A percentile compares a stretch with the other conserved stretches of the same genome.
Conservation (phyloP, 495 filamentous ascomycete genomes). For the Penicillium lagena region DNA sequence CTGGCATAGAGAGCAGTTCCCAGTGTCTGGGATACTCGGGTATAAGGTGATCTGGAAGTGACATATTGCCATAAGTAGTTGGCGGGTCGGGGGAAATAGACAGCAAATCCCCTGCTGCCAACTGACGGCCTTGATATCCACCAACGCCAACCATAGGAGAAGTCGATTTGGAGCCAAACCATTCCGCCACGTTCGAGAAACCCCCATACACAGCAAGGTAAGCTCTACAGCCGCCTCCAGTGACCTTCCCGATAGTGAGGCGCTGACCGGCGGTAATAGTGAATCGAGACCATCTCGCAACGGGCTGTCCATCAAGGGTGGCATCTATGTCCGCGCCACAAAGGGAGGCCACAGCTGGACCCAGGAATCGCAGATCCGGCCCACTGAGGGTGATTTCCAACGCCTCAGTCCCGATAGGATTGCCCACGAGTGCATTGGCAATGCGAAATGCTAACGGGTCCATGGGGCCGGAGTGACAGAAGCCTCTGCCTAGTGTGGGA, state of each 20-base stretch:
- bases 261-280: slow-evolving; percentile 43
- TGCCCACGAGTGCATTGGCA: slow-evolving; percentile 54
- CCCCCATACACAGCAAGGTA: slow-evolving; percentile 57
- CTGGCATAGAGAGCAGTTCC: slow-evolving; percentile 48
- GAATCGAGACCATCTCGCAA: slow-evolving; percentile 49
- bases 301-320: slow-evolving; percentile 35
- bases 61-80: slow-evolving; percentile 13
- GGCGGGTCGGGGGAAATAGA: slow-evolving; percentile 22
- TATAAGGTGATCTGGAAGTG: slow-evolving; percentile 31
- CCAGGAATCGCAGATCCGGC: slow-evolving; percentile 50
- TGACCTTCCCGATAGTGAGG: slow-evolving; percentile 48
- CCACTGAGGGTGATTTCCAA: slow-evolving; percentile 56
- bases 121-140: slow-evolving; percentile 51
- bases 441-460: slow-evolving; percentile 48
- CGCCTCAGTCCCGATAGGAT: slow-evolving; percentile 41
- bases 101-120: slow-evolving; percentile 48
- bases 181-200: slow-evolving; percentile 46
- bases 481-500: slow-evolving; percentile 44
- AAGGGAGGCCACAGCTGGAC: slow-evolving; percentile 41
- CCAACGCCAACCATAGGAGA: slow-evolving; percentile 49
- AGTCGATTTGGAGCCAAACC: slow-evolving; percentile 54
- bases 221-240: slow-evolving; percentile 43
- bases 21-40: slow-evolving; percentile 38
- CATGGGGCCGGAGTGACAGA: slow-evolving; percentile 47
- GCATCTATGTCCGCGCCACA: slow-evolving; percentile 47